Evolutionary conservation across 1,284 basidiomycete genomes (phyloP).

Genomic region (Ustilago trichophora): DNA sequence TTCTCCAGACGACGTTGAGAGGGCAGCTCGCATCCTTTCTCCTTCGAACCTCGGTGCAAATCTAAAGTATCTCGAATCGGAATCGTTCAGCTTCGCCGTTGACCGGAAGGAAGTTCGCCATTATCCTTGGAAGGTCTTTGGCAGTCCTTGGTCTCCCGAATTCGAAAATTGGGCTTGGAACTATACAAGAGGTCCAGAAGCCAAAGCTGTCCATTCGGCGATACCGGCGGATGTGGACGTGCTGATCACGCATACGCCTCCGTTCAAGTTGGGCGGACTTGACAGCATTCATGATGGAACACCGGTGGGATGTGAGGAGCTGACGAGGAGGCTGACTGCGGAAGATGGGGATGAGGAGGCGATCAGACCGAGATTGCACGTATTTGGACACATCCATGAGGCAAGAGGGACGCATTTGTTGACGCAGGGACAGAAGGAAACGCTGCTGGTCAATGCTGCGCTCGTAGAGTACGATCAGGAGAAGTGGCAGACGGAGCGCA

Average conservation of each 20-base stretch:
- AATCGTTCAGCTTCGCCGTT: constrained; percentile 18
- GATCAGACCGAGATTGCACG: constrained; percentile 29
- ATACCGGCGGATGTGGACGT: constrained; percentile 32
- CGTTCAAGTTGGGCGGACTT: constrained; percentile 18
- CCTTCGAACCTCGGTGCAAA: neutral
- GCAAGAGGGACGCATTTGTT: constrained; percentile 27
- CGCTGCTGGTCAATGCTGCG: constrained; percentile 46
- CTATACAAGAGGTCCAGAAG: constrained; percentile 21
- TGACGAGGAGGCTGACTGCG: constrained; percentile 18
- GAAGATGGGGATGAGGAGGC: neutral
- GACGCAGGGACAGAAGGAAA: constrained; percentile 10
- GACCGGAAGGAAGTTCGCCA: constrained; percentile 11
- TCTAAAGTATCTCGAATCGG: constrained; percentile 29
- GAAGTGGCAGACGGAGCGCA: constrained; percentile 5
- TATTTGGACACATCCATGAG: constrained; percentile 53
- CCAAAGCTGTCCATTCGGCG: constrained; percentile 8
- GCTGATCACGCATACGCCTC: constrained; percentile 45
- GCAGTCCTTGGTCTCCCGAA: constrained; percentile 45
- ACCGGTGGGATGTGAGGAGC: constrained; percentile 43
- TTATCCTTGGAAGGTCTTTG: constrained; percentile 36
- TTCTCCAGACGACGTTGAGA: constrained; percentile 8
- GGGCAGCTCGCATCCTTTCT: constrained; percentile 1
- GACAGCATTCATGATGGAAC: constrained; percentile 39
- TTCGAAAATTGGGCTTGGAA: constrained; percentile 54
- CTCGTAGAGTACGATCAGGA: constrained; percentile 46